Conservation (phyloP, 2,329 filamentous ascomycete species). For the Raffaelea arxii region DNA sequence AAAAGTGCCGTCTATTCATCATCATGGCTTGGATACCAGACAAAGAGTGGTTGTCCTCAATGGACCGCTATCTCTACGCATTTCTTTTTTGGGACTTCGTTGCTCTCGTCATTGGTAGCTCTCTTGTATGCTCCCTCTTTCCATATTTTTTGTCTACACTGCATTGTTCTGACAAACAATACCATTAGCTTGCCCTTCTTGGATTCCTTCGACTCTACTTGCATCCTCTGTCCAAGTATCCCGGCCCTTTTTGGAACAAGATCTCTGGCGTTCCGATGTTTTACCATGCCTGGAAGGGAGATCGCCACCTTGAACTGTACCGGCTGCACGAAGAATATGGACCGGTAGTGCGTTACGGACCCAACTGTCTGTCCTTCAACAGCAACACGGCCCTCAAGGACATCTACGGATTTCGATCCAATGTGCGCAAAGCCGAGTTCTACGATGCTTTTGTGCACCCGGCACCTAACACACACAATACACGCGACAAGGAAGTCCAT, state of each 20-base stretch:
- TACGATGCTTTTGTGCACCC: conserved; percentile 66
- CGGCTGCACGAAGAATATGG: conserved; percentile 63
- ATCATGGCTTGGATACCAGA: no score
- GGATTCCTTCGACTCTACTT: conserved; percentile 50
- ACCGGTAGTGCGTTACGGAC: conserved; percentile 65
- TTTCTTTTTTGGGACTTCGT: no score
- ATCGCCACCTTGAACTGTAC: conserved; percentile 65
- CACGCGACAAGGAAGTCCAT: conserved; percentile 57
- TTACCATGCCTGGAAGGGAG: conserved; percentile 66
- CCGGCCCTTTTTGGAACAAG: conserved; percentile 53
- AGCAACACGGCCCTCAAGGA: conserved; percentile 56
- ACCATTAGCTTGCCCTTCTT: conserved; percentile 26
- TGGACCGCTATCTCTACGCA: no score
- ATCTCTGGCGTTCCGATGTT: conserved; percentile 56
- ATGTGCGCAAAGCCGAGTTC: conserved; percentile 60
- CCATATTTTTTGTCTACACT: no score
- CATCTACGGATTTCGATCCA: conserved; percentile 55
- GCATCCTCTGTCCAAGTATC: conserved; percentile 56
- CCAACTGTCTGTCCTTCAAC: conserved; percentile 71
- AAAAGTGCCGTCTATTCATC: no score
- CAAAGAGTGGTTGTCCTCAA: no score
- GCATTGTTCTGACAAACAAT: no score
- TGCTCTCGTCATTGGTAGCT: no score
- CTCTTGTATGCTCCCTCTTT: no score
- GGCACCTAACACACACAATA: conserved; percentile 63